Evolutionary conservation across 179 eudicot genomes (phyloP).

Genomic region (Nepenthes alata): DNA sequence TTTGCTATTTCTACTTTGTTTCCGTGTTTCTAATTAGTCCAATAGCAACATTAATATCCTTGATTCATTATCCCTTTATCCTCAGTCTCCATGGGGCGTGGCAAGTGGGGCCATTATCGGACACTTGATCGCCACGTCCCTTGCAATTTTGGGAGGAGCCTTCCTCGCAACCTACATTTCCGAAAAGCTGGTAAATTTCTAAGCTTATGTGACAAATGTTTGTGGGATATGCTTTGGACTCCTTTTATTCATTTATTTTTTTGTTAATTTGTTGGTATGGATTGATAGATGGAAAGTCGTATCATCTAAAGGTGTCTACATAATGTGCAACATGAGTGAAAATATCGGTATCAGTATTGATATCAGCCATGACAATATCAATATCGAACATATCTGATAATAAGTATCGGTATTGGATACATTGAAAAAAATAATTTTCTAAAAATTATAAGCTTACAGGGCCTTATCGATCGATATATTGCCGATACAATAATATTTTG

Average conservation of each 20-base stretch:
- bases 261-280: background rate
- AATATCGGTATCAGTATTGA: no score
- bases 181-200: slow-evolving; percentile 59
- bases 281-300: no score
- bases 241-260: background rate
- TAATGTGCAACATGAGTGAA: no score
- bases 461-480: no score
- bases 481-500: no score
- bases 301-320: no score
- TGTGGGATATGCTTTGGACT: no score
- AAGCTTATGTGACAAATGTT: background rate
- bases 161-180: slow-evolving; percentile 87
- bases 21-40: background rate
- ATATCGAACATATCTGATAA: no score
- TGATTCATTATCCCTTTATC: background rate
- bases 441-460: no score
- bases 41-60: background rate
- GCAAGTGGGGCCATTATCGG: slow-evolving; percentile 92
- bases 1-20: background rate
- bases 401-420: no score
- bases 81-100: slow-evolving; percentile 93
- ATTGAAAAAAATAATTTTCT: no score
- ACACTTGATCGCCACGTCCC: slow-evolving; percentile 65
- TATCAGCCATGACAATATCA: no score
- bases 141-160: slow-evolving; percentile 81